phyloP scores from a whole-genome alignment of 75 land plant genomes.

The Selaginella moellendorffii region DNA sequence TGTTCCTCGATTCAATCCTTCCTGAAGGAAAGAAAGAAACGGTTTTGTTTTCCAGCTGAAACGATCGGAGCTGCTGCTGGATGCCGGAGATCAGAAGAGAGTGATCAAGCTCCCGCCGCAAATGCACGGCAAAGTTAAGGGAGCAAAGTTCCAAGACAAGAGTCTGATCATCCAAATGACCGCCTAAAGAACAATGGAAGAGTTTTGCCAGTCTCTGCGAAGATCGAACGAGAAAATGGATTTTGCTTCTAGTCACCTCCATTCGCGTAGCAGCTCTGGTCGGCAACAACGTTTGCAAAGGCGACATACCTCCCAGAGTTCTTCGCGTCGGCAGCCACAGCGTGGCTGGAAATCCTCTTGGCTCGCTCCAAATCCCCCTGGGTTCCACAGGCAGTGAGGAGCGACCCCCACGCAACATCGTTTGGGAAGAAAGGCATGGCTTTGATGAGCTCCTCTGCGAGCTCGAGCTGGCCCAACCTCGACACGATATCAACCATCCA shows the following conservation, averaged over 20 bases:
- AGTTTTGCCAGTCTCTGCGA: too few relatives aligned
- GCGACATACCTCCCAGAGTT: too few relatives aligned
- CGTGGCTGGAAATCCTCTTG: too few relatives aligned
- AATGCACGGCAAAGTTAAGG: conserved; percentile 75
- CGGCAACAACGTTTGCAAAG: too few relatives aligned
- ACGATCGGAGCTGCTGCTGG: conserved; percentile 73
- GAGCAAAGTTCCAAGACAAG: conserved; percentile 68
- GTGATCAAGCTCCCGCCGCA: conserved; percentile 42
- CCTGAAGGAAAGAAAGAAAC: too few relatives aligned
- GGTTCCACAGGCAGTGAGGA: neutral
- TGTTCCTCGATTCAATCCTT: too few relatives aligned
- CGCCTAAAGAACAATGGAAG: too few relatives aligned
- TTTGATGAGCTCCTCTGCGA: neutral
- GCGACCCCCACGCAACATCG: neutral
- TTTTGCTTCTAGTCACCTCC: too few relatives aligned
- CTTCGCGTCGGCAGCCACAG: too few relatives aligned
- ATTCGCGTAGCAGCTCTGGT: too few relatives aligned
- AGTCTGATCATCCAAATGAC: conserved; percentile 53
- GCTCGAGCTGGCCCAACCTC: neutral
- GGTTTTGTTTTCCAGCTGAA: conserved; percentile 44
- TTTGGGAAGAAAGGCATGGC: neutral
- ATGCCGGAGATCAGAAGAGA: conserved; percentile 89
- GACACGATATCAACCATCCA: neutral
- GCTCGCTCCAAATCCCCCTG: too few relatives aligned
- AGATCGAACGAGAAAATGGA: too few relatives aligned